Evolutionary conservation across 805 yeast species (phyloP).

Genomic region (Ogataea corticis): DNA sequence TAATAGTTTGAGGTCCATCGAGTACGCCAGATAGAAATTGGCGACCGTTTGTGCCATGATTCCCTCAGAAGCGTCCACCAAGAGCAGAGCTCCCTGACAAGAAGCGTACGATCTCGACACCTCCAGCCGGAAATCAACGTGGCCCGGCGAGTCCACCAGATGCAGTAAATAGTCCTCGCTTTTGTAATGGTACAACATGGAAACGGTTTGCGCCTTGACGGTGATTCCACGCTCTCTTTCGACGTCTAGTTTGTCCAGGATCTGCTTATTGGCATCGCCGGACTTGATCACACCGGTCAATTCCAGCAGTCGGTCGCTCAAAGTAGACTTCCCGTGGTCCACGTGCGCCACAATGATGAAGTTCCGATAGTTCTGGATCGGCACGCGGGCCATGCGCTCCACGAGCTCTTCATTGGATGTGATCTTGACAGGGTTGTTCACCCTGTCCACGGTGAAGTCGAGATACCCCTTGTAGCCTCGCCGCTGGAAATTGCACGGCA

Average conservation of each 20-base stretch:
- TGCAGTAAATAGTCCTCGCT: slow-evolving; percentile 80
- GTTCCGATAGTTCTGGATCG: slow-evolving; percentile 79
- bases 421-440: slow-evolving; percentile 30
- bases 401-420: slow-evolving; percentile 23
- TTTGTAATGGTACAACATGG: slow-evolving; percentile 77
- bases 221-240: slow-evolving; percentile 97
- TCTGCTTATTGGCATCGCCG: slow-evolving; percentile 70
- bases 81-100: slow-evolving; percentile 87
- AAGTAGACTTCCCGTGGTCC: slow-evolving; percentile 80
- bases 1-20: slow-evolving; percentile 74
- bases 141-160: slow-evolving; percentile 97
- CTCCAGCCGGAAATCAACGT: slow-evolving; percentile 92
- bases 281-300: slow-evolving; percentile 85
- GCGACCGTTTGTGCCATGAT: slow-evolving; percentile 99
- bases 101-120: slow-evolving; percentile 94
- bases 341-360: slow-evolving; percentile 97
- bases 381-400: slow-evolving; percentile 69
- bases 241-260: slow-evolving; percentile 87
- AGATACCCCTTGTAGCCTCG: slow-evolving; percentile 28
- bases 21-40: slow-evolving; percentile 85
- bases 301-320: slow-evolving; percentile 85
- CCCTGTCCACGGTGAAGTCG: slow-evolving; percentile 28
- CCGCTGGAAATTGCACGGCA: too few species aligned
- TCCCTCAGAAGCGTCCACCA: slow-evolving; percentile 95
- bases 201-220: slow-evolving; percentile 94